Evolutionary conservation across 2,329 filamentous ascomycete genomes (phyloP).

Genomic region (Tolypocladium tropicale): DNA sequence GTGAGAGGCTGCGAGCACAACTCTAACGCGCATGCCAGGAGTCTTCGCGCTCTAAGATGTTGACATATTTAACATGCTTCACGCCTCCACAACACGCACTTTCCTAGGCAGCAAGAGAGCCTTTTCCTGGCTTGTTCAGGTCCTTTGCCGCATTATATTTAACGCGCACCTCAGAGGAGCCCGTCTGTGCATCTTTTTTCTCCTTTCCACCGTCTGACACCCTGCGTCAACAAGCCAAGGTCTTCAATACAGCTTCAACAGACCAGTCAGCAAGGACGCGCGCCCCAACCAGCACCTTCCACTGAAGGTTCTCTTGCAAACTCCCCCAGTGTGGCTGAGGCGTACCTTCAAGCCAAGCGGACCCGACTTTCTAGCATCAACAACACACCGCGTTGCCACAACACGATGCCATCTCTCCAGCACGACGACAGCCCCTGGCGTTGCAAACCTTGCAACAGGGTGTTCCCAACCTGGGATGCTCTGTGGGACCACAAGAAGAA

Average conservation of each 20-base stretch:
- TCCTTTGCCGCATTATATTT: too few species aligned
- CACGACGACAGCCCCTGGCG: constrained; percentile 8
- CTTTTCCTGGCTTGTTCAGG: neutral
- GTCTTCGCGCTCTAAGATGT: too few species aligned
- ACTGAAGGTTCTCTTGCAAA: neutral
- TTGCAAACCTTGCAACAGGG: constrained; percentile 19
- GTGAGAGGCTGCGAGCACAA: too few species aligned
- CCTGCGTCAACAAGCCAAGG: neutral
- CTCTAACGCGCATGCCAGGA: too few species aligned
- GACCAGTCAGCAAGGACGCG: neutral
- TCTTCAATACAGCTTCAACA: neutral
- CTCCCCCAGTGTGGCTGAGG: too few species aligned
- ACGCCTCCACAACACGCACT: too few species aligned
- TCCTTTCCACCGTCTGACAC: neutral
- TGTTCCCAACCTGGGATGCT: constrained; percentile 14
- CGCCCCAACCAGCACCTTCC: neutral
- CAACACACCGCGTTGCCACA: neutral
- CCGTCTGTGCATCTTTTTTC: neutral
- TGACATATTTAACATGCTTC: too few species aligned
- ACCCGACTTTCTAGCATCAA: neutral
- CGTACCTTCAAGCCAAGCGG: too few species aligned
- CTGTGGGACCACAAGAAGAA: constrained; percentile 19
- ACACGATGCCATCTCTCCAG: constrained; percentile 7
- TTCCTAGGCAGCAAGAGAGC: neutral
- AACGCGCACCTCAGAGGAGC: too few species aligned